Percentiles rank a stretch among this genome's conserved stretches.
Evolutionary conservation across 208 protist species (phyloP).

Genomic region (Trypanosoma rangeli): DNA sequence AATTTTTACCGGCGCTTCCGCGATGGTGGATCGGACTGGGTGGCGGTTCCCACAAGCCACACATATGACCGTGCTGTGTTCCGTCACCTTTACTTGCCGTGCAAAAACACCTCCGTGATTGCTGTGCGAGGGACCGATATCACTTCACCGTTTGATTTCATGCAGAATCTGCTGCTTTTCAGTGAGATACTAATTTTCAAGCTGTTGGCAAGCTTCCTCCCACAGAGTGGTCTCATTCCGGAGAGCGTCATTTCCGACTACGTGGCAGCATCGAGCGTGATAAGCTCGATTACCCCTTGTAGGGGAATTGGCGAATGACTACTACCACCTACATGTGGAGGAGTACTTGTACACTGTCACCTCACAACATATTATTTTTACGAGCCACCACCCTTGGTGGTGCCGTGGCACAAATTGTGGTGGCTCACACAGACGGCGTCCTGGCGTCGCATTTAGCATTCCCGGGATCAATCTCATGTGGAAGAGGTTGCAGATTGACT

Average conservation of each 20-base stretch:
- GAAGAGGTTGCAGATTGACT: slow-evolving; percentile 27
- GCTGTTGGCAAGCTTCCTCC: slow-evolving; percentile 26
- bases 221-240: slow-evolving; percentile 22
- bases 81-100: slow-evolving; percentile 25
- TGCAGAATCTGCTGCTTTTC: slow-evolving; percentile 36
- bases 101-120: slow-evolving; percentile 34
- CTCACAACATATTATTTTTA: slow-evolving; percentile 27
- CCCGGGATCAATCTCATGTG: slow-evolving; percentile 30
- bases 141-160: slow-evolving; percentile 27
- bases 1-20: slow-evolving; percentile 29
- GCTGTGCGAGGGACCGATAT: slow-evolving; percentile 32
- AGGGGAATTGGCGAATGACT: slow-evolving; percentile 1
- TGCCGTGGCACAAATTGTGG: slow-evolving; percentile 32
- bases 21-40: slow-evolving; percentile 21
- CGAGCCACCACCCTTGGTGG: slow-evolving; percentile 33
- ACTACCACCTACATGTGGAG: slow-evolving; percentile 33
- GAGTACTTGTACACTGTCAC: slow-evolving; percentile 16
- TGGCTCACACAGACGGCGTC: slow-evolving; percentile 18
- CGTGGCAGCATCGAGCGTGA: slow-evolving; percentile 24
- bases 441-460: slow-evolving; percentile 26
- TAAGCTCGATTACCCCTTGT: slow-evolving; percentile 8
- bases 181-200: slow-evolving; percentile 28
- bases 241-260: slow-evolving; percentile 26
- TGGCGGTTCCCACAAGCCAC: slow-evolving; percentile 17
- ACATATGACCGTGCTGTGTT: slow-evolving; percentile 26